Evolutionary conservation across 2,329 filamentous ascomycete species (phyloP).

Genomic region (Aspergillus sp.): DNA sequence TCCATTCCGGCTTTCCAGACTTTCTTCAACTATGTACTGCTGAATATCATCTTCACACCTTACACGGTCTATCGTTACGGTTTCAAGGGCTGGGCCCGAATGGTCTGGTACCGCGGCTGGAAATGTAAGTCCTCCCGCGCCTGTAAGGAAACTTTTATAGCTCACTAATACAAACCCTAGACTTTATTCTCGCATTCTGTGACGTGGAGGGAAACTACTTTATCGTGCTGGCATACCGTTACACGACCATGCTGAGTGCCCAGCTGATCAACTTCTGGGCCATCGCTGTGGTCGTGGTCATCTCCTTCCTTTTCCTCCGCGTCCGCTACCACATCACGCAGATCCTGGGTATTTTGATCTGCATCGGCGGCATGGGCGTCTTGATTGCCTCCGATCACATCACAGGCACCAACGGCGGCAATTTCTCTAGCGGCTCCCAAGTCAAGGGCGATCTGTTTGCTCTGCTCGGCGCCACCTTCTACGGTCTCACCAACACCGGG

Average conservation of each 20-base stretch:
- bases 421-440: slow-evolving; percentile 58
- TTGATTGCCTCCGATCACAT: slow-evolving; percentile 86
- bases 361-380: slow-evolving; percentile 86
- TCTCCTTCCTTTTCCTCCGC: slow-evolving; percentile 78
- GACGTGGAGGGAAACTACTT: slow-evolving; percentile 99
- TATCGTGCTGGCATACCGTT: slow-evolving; percentile 86
- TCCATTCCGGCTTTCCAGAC: slow-evolving; percentile 94
- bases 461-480: slow-evolving; percentile 82
- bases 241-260: slow-evolving; percentile 88
- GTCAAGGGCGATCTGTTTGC: slow-evolving; percentile 93
- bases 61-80: slow-evolving; percentile 80
- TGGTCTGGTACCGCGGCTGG: slow-evolving; percentile 76
- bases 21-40: slow-evolving; percentile 87
- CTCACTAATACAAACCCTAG: slow-evolving; percentile 23
- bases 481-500: slow-evolving; percentile 85
- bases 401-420: slow-evolving; percentile 67
- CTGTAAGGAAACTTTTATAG: too few relatives aligned
- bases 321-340: slow-evolving; percentile 90
- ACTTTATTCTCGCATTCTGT: slow-evolving; percentile 85
- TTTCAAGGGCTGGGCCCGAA: slow-evolving; percentile 62
- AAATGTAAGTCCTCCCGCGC: slow-evolving; percentile 56
- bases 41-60: slow-evolving; percentile 77
- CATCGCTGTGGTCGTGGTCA: slow-evolving; percentile 83
- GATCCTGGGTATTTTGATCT: slow-evolving; percentile 81
- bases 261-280: slow-evolving; percentile 99